A percentile compares a stretch with the other conserved stretches of the same genome.
These are phyloP conservation scores for Coelastrella sp. DNA, from an alignment of 139 green algal genomes.

Conservation along the genomic window DNA sequence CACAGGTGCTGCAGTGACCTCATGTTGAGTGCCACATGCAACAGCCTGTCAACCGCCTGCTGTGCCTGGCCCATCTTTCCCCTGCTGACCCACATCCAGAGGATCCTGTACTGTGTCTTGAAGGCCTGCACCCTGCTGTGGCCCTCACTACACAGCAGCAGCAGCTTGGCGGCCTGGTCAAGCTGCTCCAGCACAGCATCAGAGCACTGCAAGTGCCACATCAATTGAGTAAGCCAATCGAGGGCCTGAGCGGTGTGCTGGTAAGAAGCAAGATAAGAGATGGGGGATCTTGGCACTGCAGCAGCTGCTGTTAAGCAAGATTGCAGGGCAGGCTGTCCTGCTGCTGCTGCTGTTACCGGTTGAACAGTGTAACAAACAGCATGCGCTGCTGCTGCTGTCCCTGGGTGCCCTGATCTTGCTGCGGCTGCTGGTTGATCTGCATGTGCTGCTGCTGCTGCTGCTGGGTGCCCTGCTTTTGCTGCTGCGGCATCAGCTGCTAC, in stretches of 20 bases:
- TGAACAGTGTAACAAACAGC: not conserved
- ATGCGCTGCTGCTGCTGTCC: not conserved
- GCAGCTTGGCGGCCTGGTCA: not conserved
- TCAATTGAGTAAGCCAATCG: not conserved
- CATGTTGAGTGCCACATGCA: no score
- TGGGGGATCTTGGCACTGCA: not conserved
- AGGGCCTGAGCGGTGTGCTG: not conserved
- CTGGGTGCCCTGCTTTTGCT: not conserved
- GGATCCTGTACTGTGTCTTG: not conserved
- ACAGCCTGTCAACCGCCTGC: not conserved
- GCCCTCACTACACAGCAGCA: not conserved
- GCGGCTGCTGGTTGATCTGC: not conserved
- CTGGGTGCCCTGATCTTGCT: not conserved
- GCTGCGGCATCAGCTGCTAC: not conserved
- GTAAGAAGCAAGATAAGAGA: not conserved
- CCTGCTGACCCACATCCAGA: not conserved
- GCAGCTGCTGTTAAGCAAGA: not conserved
- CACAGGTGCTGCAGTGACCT: no score
- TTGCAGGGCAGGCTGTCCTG: not conserved
- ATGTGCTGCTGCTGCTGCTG: not conserved
- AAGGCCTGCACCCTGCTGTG: not conserved
- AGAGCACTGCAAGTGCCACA: not conserved
- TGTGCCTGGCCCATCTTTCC: not conserved
- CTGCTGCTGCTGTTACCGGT: not conserved
- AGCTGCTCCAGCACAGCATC: not conserved